Base-by-base conservation (phyloP, 192 early-diverging fungal species). In the Glomus cerebriforme region DNA sequence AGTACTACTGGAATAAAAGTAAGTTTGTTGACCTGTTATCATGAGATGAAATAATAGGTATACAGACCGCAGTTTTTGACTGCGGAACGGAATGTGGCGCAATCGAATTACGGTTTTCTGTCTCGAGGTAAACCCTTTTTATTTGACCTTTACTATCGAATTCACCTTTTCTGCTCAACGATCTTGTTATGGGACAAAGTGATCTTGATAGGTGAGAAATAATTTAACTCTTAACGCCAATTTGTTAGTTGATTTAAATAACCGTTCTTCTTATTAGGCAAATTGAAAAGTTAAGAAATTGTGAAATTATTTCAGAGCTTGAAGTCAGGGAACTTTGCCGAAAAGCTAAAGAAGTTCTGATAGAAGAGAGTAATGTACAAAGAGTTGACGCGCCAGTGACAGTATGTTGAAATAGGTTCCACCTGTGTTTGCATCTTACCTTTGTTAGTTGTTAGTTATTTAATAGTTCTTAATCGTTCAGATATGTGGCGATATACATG, bases 401-500 rank as follows among this genome's bases (percentile, higher is more conserved):
- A 91, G 93, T 95, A 83, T 76, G 59, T 10, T n/a, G 17, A 39
- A 10, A 9, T 29, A n/a, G 17, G 3, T 65, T 34, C 29, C 13
- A 43, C 39, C 2, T 43, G 12, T 43, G 59, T 37, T 5, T 32
- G 15, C 19, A n/a, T 9, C 31, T 35, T 77, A 39, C 9, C 13
- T 12, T 17, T 1, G 1, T 68, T 64, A 13, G 13, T 64, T 22
- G n/a, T 64, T 64, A 13, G 13, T 64, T 22, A 29, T 64, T 29
- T 31, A 64, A 64, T 10, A 17, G 29, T 12, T n/a, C 29, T 37
- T 37, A n/a, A 35, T 19, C 7, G 93, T 95, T 98, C 3, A 97
- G 8, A 98, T 97, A 65, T 98, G 96, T 83, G 97, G 97, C 45
- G 97, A 99, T 85, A 93, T 99, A 75, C 97, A 99, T 83, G 97